Conservation (phyloP, 306 rosid species). For the Prunus mume region DNA sequence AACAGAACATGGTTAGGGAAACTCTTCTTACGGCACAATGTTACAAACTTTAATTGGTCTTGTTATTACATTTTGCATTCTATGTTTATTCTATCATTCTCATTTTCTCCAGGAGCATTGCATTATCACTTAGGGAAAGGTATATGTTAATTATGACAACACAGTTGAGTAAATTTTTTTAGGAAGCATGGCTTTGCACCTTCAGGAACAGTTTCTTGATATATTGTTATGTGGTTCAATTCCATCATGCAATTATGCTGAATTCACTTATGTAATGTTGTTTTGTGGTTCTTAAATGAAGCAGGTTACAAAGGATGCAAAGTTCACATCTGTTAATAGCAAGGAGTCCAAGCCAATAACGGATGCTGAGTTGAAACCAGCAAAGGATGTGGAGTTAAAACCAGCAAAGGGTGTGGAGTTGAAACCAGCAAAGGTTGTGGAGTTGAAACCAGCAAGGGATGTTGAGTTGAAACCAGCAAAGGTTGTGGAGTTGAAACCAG, state of each 20-base stretch:
- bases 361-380: slow-evolving; percentile 21
- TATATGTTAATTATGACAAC: background rate
- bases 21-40: slow-evolving; percentile 17
- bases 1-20: slow-evolving; percentile 50
- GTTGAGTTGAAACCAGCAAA: background rate
- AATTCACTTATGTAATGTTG: slow-evolving; percentile 7
- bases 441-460: slow-evolving; percentile 4
- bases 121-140: background rate
- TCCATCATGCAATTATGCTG: background rate
- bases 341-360: slow-evolving; percentile 23
- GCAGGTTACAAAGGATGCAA: slow-evolving; percentile 40
- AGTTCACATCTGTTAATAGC: slow-evolving; percentile 24
- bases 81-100: slow-evolving; percentile 9
- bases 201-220: slow-evolving; percentile 17
- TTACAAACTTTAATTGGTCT: background rate
- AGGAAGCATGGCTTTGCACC: background rate
- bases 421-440: slow-evolving; percentile 9
- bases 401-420: background rate
- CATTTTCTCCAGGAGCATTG: background rate
- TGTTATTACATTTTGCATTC: background rate
- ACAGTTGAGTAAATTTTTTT: background rate
- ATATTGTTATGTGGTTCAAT: background rate
- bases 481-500: slow-evolving; percentile 11
- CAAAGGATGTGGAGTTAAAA: slow-evolving; percentile 11
- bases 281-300: background rate